Evolutionary conservation across 805 yeast genomes (phyloP), one percentile per base, ranked within the genome.

Genomic region (Wickerhamomyces queroliae): DNA sequence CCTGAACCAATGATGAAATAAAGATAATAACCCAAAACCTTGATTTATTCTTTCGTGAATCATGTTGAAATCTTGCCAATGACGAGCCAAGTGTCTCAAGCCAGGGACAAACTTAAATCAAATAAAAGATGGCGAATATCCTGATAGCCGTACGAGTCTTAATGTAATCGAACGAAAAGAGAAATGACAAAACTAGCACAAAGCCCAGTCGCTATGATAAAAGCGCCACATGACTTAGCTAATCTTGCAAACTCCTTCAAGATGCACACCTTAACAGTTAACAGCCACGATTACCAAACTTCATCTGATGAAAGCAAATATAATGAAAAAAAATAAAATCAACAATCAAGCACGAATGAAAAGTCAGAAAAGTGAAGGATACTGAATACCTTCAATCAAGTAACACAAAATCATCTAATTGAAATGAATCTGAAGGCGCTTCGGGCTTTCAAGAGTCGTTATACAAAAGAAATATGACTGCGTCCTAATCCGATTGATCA

Each of bases 361-460:
- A 25, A 25, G 22, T 9, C 17, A 11, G n/a, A 29, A 11, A 29
- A 19, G 9, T 15, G 18, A 25, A 9, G 7, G n/a, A 35, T 17
- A 18, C n/a, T 13, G 8, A 15, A 21, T 7, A 19, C 26, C 28
- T 21, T 25, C 18, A 41, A 18, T 41, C 52, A 40, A 55, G 50
- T 38, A 46, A 46, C 33, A 55, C 56, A 49, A 55, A 55, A 36
- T 55, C 60, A 54, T 52, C 50, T 47, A 55, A 52, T 39, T 55
- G 58, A 49, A 55, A 55, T 36, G 53, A 39, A 46, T 47, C 50
- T 44, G 58, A 53, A 47, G 58, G 60, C 60, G 60, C 60, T 50
- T 55, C 60, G 53, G 60, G 60, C 60, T 44, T 30, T 21, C 18
- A 25, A 31, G 37, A 50, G 50, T 45, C 42, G 45, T 38, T 32